Percentiles rank a stretch among this genome's conserved stretches.
phyloP scores from a whole-genome alignment of 441 rosid genomes.

The Croton laevigatus region DNA sequence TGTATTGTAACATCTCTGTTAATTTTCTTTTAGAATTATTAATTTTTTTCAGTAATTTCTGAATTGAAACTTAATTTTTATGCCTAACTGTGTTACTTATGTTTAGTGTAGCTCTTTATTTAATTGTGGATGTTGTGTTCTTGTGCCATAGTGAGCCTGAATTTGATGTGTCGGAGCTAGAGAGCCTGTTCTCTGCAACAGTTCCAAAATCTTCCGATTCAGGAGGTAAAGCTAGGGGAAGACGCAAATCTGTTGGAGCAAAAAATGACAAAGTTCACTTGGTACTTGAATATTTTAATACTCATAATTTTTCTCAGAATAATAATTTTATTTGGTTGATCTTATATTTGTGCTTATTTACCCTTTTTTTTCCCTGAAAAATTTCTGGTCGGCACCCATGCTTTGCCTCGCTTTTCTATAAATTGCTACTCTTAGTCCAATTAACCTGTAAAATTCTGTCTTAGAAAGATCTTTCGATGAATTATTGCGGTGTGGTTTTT shows the following conservation, averaged over 20 bases:
- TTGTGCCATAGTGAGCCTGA: conserved; percentile 61
- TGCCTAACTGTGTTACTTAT: conserved; percentile 10
- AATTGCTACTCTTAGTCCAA: neutral
- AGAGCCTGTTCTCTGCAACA: conserved; percentile 79
- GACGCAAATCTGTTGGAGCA: conserved; percentile 69
- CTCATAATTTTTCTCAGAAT: neutral
- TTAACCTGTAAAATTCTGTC: neutral
- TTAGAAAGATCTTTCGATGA: neutral
- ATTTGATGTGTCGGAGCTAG: conserved; percentile 93
- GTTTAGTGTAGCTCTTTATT: conserved; percentile 10
- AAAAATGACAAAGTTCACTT: conserved; percentile 83
- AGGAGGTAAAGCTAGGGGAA: conserved; percentile 55
- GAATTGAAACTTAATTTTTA: neutral
- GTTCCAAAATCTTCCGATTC: conserved; percentile 67
- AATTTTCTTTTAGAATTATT: conserved; percentile 4
- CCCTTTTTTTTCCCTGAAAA: neutral
- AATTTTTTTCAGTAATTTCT: neutral
- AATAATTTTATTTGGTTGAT: neutral
- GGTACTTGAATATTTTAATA: conserved; percentile 42
- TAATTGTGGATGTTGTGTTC: conserved; percentile 15
- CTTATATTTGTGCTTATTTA: neutral
- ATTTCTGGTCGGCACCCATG: conserved; percentile 8
- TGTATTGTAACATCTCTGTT: conserved; percentile 40
- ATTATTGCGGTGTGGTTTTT: neutral
- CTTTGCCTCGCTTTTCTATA: neutral